These are phyloP conservation scores for Candida silvicultrix DNA, from an alignment of 805 yeast species.

Conservation along the genomic window DNA sequence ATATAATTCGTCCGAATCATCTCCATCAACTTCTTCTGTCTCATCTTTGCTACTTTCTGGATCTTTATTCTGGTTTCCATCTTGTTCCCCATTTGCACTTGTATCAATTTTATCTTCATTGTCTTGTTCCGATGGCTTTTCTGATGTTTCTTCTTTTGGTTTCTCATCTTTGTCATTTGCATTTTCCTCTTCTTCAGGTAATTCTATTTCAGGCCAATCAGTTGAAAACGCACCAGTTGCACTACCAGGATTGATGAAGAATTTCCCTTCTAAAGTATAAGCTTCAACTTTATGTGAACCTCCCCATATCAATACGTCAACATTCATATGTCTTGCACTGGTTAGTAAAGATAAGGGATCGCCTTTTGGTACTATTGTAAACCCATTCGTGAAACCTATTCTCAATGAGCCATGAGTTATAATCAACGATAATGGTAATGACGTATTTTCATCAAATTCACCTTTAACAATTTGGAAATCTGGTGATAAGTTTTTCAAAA, in stretches of 20 bases:
- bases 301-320: slow-evolving; percentile 87
- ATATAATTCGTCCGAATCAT: slow-evolving; percentile 15
- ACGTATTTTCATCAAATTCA: slow-evolving; percentile 55
- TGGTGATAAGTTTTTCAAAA: slow-evolving; percentile 62
- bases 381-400: slow-evolving; percentile 83
- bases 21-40: slow-evolving; percentile 17
- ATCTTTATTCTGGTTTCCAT: slow-evolving; percentile 7
- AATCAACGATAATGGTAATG: slow-evolving; percentile 56
- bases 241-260: slow-evolving; percentile 94
- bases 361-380: slow-evolving; percentile 72
- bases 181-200: slow-evolving; percentile 27
- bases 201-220: slow-evolving; percentile 53
- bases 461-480: slow-evolving; percentile 77
- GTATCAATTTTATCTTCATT: slow-evolving; percentile 17
- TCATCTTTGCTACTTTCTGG: slow-evolving; percentile 1
- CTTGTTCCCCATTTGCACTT: slow-evolving; percentile 6
- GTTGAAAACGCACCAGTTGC: slow-evolving; percentile 87
- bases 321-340: slow-evolving; percentile 86
- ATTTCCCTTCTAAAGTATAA: slow-evolving; percentile 84
- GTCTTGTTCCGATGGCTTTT: slow-evolving; percentile 20
- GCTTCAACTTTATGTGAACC: slow-evolving; percentile 93
- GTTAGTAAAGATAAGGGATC: slow-evolving; percentile 82
- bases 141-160: too few relatives aligned
- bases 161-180: slow-evolving; percentile 24
- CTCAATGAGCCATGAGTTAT: slow-evolving; percentile 65